Evolutionary conservation across 345 rosid genomes (phyloP), one percentile per base, ranked within the genome.

Genomic region (Mallotus nudiflorus): DNA sequence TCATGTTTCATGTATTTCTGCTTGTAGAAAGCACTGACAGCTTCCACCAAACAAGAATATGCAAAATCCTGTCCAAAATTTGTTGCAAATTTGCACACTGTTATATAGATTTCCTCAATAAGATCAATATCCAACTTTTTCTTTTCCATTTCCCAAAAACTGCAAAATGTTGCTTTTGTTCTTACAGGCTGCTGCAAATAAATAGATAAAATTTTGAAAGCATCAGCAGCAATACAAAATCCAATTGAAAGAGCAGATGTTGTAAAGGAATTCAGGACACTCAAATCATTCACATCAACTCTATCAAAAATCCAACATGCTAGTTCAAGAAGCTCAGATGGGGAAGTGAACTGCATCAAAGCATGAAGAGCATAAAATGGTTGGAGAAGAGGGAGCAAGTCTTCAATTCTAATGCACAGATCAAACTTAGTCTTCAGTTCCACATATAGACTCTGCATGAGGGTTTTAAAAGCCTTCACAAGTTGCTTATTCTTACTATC

Each of bases 41-140:
- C 90, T 77, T 84, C 87, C 66, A 90, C 87, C 85, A 95, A 79
- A 82, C 91, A 90, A 20, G 19, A 8, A 82, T 89, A 86, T 65
- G 85, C 91, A 68, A 76, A 77, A 73, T 78, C 81, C 74, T 77
- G 53, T 56, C 86, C 72, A 58, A 77, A 78, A 39, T 79, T 78
- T 64, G 76, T 69, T 49, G 96, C 85, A 73, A 84, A 82, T 67
- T 75, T 82, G 80, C 92, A 87, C 52, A 83, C 80, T 74, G 70
- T 49, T 48, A 77, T 48, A 80, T 88, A 95, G 60, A 89, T 81
- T 70, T 83, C 88, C 83, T 88, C 93, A 63, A 90, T 76, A 64
- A 80, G 76, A 53, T 69, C 76, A 72, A 77, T 66, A 65, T 81
- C 85, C 82, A 81, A 87, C 73, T 62, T 66, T 18, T 76, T 77